phyloP scores from a whole-genome alignment of 2,329 filamentous ascomycete species.

The Neonectria punicea region DNA sequence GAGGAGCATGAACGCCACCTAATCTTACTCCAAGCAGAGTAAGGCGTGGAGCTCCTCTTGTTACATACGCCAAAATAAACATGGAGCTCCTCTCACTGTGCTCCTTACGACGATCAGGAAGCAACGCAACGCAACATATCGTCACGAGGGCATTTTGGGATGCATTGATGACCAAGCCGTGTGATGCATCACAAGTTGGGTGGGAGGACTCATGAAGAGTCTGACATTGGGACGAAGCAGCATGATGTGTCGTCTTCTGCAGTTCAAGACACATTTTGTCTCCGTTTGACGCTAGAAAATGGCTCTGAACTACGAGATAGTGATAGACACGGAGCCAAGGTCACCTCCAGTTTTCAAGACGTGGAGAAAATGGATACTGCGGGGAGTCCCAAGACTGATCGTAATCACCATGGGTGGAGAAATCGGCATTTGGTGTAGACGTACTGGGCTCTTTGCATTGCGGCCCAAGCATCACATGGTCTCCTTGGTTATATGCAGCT shows the following conservation, averaged over 20 bases:
- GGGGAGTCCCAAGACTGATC: background rate
- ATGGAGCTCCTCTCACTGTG: conserved; percentile 15
- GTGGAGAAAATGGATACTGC: background rate
- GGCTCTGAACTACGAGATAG: background rate
- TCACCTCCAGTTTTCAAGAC: background rate
- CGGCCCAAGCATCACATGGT: background rate
- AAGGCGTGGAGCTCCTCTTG: conserved; percentile 17
- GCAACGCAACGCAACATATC: background rate
- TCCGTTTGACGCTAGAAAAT: background rate
- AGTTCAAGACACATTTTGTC: background rate
- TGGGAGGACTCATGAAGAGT: background rate
- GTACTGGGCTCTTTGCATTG: background rate
- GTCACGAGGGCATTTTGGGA: background rate
- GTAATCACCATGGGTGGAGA: background rate
- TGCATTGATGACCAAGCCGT: background rate
- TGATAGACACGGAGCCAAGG: background rate
- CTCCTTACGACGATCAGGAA: background rate
- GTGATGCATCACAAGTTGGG: background rate
- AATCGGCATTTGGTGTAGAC: background rate
- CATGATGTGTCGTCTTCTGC: background rate
- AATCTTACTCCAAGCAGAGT: background rate
- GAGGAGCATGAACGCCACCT: conserved; percentile 11
- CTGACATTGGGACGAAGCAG: background rate
- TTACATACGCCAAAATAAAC: background rate
- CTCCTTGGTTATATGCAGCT: background rate